Conservation (phyloP, 1,284 basidiomycete genomes). For the Wallemia hederae region DNA sequence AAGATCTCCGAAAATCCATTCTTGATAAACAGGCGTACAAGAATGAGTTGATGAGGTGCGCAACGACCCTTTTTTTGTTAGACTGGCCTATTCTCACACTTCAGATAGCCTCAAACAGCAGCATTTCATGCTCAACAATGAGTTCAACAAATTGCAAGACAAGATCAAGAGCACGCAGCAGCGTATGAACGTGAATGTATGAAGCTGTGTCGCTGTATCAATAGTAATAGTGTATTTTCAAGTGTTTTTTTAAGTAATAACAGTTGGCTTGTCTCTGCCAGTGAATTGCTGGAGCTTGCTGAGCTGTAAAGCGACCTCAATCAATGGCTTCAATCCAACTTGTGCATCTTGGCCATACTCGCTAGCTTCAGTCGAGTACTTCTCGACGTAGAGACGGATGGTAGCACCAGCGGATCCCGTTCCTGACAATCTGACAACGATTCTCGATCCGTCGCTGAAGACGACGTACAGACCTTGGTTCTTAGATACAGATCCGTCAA, state of each 20-base stretch:
- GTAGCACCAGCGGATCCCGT: slow-evolving; percentile 91
- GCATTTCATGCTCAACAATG: background rate
- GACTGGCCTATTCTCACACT: background rate
- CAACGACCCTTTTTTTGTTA: background rate
- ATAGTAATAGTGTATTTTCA: too few relatives aligned
- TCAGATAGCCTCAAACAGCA: background rate
- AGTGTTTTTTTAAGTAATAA: slow-evolving; percentile 38
- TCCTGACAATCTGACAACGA: slow-evolving; percentile 84
- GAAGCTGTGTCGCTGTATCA: too few relatives aligned
- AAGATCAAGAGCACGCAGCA: background rate
- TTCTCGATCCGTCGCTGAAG: slow-evolving; percentile 68
- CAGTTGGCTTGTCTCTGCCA: slow-evolving; percentile 64
- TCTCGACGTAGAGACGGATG: slow-evolving; percentile 18
- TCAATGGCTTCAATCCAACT: slow-evolving; percentile 72
- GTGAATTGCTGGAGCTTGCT: slow-evolving; percentile 64
- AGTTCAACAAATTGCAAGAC: background rate
- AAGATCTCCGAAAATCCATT: background rate
- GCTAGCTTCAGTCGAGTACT: slow-evolving; percentile 44
- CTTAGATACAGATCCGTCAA: slow-evolving; percentile 69
- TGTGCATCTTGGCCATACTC: slow-evolving; percentile 53
- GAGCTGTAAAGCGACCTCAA: slow-evolving; percentile 65
- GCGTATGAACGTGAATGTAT: background rate
- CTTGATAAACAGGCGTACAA: background rate
- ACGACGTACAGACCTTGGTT: slow-evolving; percentile 87
- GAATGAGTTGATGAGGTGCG: background rate